Conservation (phyloP, 148 eudicot species). For the Cornus florida region DNA sequence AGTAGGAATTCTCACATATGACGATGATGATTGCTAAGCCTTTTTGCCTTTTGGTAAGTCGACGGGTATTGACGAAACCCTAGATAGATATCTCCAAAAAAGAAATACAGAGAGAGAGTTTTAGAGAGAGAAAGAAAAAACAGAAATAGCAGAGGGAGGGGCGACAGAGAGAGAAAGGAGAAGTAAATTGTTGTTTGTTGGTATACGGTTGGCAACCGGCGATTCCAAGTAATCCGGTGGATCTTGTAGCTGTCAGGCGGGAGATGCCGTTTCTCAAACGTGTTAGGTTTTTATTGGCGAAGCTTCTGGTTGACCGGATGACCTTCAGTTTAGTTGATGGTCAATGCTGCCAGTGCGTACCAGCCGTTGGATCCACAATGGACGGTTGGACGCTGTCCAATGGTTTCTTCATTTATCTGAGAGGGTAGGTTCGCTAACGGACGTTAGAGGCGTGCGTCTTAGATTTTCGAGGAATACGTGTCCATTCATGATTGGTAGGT, state of each 20-base stretch:
- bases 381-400: background rate
- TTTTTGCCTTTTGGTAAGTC: background rate
- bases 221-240: slow-evolving; percentile 11
- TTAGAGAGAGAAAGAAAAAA: background rate
- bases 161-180: background rate
- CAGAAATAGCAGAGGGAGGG: slow-evolving; percentile 3
- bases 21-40: background rate
- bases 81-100: slow-evolving; percentile 2
- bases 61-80: slow-evolving; percentile 22
- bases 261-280: slow-evolving; percentile 13
- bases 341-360: slow-evolving; percentile 12
- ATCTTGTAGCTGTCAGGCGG: slow-evolving; percentile 17
- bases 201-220: slow-evolving; percentile 17
- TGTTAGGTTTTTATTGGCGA: slow-evolving; percentile 2
- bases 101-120: background rate
- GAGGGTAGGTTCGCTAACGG: slow-evolving; percentile 25
- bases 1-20: slow-evolving; percentile 8
- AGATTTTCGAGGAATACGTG: background rate
- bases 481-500: background rate
- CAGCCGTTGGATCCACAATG: slow-evolving; percentile 24
- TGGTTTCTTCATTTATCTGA: background rate
- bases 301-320: background rate
- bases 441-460: slow-evolving; percentile 13
- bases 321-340: background rate
- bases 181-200: background rate